phyloP scores from a whole-genome alignment of 108 stramenopile genomes.

The Chaetoceros tenuissimus region DNA sequence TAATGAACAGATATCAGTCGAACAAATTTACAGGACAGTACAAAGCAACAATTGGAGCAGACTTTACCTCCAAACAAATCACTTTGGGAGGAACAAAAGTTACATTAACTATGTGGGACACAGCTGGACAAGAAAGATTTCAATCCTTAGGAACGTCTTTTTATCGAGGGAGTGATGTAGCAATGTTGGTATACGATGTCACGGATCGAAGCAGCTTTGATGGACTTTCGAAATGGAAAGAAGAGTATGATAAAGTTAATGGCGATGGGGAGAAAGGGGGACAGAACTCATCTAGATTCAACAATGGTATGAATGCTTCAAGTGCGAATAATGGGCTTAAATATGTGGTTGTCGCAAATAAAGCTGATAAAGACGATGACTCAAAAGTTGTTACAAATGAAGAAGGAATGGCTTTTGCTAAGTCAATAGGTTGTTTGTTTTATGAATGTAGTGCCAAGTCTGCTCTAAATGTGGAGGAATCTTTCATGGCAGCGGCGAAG shows the following conservation, averaged over 20 bases:
- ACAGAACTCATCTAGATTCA: too few relatives aligned
- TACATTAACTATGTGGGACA: conserved; percentile 98
- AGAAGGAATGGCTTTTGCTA: conserved; percentile 7
- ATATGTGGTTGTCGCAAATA: conserved; percentile 96
- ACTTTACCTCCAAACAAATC: conserved; percentile 90
- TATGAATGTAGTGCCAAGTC: conserved; percentile 95
- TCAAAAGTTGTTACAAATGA: conserved; percentile 15
- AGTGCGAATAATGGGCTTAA: conserved; percentile 65
- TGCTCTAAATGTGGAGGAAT: conserved; percentile 89
- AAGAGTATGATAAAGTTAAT: conserved; percentile 80
- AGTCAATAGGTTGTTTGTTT: background rate
- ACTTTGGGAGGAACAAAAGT: conserved; percentile 60
- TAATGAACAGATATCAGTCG: conserved; percentile 97
- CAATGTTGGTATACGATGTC: conserved; percentile 96
- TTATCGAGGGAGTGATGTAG: conserved; percentile 97
- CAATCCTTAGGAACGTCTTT: conserved; percentile 94
- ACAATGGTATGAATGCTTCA: background rate
- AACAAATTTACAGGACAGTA: conserved; percentile 92
- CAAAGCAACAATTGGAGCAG: conserved; percentile 98
- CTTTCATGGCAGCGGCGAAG: conserved; percentile 74
- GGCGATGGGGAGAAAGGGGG: conserved; percentile 7
- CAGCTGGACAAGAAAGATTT: conserved; percentile 98
- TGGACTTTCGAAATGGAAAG: conserved; percentile 88
- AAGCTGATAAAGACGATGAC: conserved; percentile 76
- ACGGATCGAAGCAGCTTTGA: conserved; percentile 93